Conservation (phyloP, 257 asterid species). For the Primulina eburnea region DNA sequence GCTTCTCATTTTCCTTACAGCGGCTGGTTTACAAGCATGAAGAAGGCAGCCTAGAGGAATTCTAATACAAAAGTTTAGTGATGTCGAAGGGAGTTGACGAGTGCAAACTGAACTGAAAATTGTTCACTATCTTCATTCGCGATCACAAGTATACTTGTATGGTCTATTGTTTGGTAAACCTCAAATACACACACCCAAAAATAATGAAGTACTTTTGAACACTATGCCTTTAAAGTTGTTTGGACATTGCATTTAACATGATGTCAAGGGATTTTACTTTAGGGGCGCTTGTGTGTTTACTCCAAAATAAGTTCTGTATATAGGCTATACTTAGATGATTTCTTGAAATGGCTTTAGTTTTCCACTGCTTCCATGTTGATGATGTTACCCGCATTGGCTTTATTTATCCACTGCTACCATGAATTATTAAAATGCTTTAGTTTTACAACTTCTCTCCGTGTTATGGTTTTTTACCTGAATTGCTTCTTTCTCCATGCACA, state of each 20-base stretch:
- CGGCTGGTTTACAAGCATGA: conserved; percentile 87
- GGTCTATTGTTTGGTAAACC: conserved; percentile 9
- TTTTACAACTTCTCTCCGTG: not conserved
- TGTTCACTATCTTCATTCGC: conserved; percentile 94
- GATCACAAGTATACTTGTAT: conserved; percentile 71
- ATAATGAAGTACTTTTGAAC: not conserved
- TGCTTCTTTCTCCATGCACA: no score
- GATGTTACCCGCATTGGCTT: not conserved
- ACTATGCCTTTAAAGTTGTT: not conserved
- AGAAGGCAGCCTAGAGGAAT: conserved; percentile 86
- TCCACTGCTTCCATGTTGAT: not conserved
- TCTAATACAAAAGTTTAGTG: conserved; percentile 78
- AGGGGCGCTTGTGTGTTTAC: not conserved
- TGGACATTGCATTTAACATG: not conserved
- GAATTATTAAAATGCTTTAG: conserved; percentile 1
- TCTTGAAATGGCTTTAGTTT: not conserved
- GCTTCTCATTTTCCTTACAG: conserved; percentile 35
- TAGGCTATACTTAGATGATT: not conserved
- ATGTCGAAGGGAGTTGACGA: conserved; percentile 98
- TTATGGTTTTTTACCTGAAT: not conserved
- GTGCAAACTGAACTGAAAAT: conserved; percentile 95
- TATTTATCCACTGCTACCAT: not conserved
- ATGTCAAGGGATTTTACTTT: not conserved
- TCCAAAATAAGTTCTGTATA: not conserved
- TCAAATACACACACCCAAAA: not conserved